Conservation (phyloP, 2,329 filamentous ascomycete species). For the Colletotrichum somersetense region DNA sequence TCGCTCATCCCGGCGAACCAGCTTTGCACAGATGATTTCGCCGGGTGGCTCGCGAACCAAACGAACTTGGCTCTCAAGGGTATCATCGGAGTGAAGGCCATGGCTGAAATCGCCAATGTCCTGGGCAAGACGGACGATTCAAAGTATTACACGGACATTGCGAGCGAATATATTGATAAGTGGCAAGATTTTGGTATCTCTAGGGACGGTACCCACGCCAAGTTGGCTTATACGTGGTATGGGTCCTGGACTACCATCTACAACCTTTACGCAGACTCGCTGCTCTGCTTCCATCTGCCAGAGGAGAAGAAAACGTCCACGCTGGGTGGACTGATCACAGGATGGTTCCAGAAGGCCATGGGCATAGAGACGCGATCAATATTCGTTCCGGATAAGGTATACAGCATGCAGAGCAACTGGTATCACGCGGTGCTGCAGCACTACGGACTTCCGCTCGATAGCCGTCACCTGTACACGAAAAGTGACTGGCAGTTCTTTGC, state of each 20-base stretch:
- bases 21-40: constrained; percentile 83
- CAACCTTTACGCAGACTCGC: constrained; percentile 79
- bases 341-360: constrained; percentile 44
- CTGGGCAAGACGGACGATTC: constrained; percentile 70
- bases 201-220: constrained; percentile 78
- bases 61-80: constrained; percentile 83
- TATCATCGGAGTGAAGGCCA: constrained; percentile 82
- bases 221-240: constrained; percentile 84
- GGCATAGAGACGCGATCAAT: constrained; percentile 46
- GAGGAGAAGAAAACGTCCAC: constrained; percentile 43
- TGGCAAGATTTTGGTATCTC: constrained; percentile 80
- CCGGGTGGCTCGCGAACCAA: constrained; percentile 79
- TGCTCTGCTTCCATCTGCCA: constrained; percentile 81
- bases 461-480: constrained; percentile 86
- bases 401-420: constrained; percentile 84
- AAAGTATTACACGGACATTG: constrained; percentile 72
- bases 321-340: constrained; percentile 4
- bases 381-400: constrained; percentile 82
- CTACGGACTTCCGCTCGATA: constrained; percentile 87
- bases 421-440: constrained; percentile 83
- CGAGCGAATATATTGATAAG: constrained; percentile 74
- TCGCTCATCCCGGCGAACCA: constrained; percentile 78
- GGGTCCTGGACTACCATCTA: constrained; percentile 87
- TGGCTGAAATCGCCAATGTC: constrained; percentile 75
- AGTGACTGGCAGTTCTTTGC: constrained; percentile 94